Conservation (phyloP, 192 early-diverging fungal genomes). For the Podila clonocystis region DNA sequence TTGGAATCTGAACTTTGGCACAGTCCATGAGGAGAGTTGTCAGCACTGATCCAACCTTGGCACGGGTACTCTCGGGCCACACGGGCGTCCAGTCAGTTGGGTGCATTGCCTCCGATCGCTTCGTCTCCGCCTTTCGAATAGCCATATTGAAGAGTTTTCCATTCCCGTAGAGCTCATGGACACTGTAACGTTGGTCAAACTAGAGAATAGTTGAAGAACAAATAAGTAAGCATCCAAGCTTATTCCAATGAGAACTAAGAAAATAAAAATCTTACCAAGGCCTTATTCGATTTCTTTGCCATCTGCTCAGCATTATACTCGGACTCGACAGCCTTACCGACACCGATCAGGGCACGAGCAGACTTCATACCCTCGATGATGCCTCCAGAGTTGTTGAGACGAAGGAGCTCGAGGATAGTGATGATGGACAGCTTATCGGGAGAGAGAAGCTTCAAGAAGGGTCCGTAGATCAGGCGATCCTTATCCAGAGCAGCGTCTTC, state of each 20-base stretch:
- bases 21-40: conserved; percentile 73
- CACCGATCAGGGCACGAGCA: conserved; percentile 61
- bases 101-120: conserved; percentile 62
- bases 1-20: conserved; percentile 72
- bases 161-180: conserved; percentile 77
- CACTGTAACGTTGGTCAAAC: conserved; percentile 51
- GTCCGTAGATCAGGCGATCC: conserved; percentile 67
- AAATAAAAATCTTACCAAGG: conserved; percentile 52
- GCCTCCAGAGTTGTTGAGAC: conserved; percentile 63
- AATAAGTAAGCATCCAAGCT: neutral
- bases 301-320: conserved; percentile 86
- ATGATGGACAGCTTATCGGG: conserved; percentile 84
- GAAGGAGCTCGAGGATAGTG: conserved; percentile 84
- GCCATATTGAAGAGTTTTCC: conserved; percentile 87
- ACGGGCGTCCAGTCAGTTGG: conserved; percentile 69
- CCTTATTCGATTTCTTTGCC: conserved; percentile 72
- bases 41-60: conserved; percentile 67
- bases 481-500: conserved; percentile 44
- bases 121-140: conserved; percentile 73
- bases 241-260: neutral
- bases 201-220: neutral
- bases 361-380: conserved; percentile 66
- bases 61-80: conserved; percentile 70
- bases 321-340: conserved; percentile 83
- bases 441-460: conserved; percentile 71